Conservation (phyloP, 1,284 basidiomycete genomes). For the Ustilago esculenta region DNA sequence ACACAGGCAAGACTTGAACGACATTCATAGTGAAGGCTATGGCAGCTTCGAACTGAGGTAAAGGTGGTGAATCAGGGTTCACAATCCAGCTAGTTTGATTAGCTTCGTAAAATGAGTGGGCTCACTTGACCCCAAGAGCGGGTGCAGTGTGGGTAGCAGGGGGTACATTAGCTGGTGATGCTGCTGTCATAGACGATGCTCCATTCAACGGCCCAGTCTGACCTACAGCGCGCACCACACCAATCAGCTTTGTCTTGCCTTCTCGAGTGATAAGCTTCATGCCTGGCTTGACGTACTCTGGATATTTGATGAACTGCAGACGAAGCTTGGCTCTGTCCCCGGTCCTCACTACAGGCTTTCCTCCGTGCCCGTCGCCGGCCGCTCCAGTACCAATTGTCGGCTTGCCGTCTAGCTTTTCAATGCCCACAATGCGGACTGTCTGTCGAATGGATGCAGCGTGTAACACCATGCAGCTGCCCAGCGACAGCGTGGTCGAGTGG, state of each 20-base stretch:
- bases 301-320: constrained; percentile 58
- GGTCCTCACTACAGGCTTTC: constrained; percentile 63
- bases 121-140: constrained; percentile 34
- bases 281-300: constrained; percentile 63
- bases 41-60: no score
- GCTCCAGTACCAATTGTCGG: constrained; percentile 15
- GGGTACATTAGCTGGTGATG: constrained; percentile 11
- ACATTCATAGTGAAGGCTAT: no score
- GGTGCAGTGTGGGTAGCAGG: constrained; percentile 26
- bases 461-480: constrained; percentile 65
- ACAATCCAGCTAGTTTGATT: no score
- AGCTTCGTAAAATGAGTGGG: no score
- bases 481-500: constrained; percentile 62
- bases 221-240: constrained; percentile 57
- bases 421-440: constrained; percentile 61
- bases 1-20: no score
- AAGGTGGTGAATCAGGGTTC: no score
- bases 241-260: constrained; percentile 64
- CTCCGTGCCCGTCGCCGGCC: constrained; percentile 7
- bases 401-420: constrained; percentile 57
- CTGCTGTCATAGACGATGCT: not conserved
- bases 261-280: constrained; percentile 64
- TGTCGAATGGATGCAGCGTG: constrained; percentile 64
- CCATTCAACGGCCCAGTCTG: constrained; percentile 40
- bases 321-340: constrained; percentile 62